Evolutionary conservation across 208 protist genomes (phyloP).

Genomic region (Leptomonas pyrrhocoris): DNA sequence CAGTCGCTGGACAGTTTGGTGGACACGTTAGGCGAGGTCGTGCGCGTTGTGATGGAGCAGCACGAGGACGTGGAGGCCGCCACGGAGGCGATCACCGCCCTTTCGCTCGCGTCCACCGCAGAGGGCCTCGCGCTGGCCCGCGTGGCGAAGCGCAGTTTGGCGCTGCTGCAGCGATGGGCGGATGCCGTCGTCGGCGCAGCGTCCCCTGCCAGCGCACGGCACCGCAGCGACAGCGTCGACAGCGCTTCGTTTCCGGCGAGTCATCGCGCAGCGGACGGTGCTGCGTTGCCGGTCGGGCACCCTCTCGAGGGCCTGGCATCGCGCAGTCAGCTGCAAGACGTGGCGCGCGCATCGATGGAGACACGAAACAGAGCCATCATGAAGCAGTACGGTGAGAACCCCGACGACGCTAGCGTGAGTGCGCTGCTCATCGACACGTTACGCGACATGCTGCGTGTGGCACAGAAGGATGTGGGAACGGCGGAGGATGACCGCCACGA

Average conservation of each 20-base stretch:
- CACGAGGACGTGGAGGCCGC: constrained; percentile 43
- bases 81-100: constrained; percentile 40
- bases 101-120: constrained; percentile 48
- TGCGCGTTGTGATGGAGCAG: constrained; percentile 39
- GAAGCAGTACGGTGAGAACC: constrained; percentile 45
- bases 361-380: constrained; percentile 48
- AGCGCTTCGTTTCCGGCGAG: background rate
- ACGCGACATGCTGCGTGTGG: constrained; percentile 25
- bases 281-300: no score
- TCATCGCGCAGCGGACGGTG: background rate
- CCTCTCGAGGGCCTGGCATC: constrained; percentile 1
- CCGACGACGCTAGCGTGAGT: constrained; percentile 36
- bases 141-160: constrained; percentile 50
- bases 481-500: constrained; percentile 1
- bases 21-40: constrained; percentile 41
- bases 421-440: constrained; percentile 40
- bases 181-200: constrained; percentile 2
- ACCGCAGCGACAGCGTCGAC: background rate
- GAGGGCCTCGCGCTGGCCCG: constrained; percentile 39
- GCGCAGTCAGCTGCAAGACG: constrained; percentile 44
- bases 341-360: constrained; percentile 57
- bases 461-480: constrained; percentile 9
- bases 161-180: constrained; percentile 53
- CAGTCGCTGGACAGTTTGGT: constrained; percentile 52
- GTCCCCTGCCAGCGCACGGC: background rate